Evolutionary conservation across 805 yeast genomes (phyloP), one percentile per base, ranked within the genome.

Genomic region (Yamadazyma phyllophila): DNA sequence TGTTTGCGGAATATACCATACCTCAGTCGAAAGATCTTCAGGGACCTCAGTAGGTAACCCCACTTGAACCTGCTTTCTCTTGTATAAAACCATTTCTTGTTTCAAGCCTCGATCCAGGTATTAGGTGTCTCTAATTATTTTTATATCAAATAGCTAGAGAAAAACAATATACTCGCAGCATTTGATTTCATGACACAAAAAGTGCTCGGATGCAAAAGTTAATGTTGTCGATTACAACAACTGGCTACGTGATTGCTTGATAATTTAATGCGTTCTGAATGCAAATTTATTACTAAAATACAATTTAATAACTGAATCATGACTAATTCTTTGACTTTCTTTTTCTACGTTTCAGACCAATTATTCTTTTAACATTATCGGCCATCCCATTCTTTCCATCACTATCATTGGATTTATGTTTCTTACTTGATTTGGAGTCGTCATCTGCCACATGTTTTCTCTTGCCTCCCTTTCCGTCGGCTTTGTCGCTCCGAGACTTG

Each of bases 1-100:
- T 1, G 98, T 94, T 54, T 83, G 83, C 9, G 85, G 81, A 41
- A 92, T 90, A 55, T 71, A 73, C 88, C 90, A 94, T 1, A 90
- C 96, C 43, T 81, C 81, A 5, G 82, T 71, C 38, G 74, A 69
- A 35, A 77, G 58, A 55, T 83, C 81, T 2, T 54, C 57, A 0
- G 91, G 90, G 2, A 83, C 56, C 9, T 73, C 67, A 1, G 80
- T 81, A 1, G 88, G 83, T 12, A 74, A 75, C 11, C 78, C 76
- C 48, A 78, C 77, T 2, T 72, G 69, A 35, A 86, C 88, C 30
- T 83, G 83, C 60, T 86, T 85, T 49, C 92, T 71, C 59, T 85
- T 86, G 67, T 82, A 86, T 29, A 84, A 68, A 36, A 87, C 96
- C 96, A 85, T 71, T 42, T 7, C 31, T 20, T 26, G 16, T 26